Evolutionary conservation across 768 basidiomycete species (phyloP).

Genomic region (Gelatoporia subvermispora): DNA sequence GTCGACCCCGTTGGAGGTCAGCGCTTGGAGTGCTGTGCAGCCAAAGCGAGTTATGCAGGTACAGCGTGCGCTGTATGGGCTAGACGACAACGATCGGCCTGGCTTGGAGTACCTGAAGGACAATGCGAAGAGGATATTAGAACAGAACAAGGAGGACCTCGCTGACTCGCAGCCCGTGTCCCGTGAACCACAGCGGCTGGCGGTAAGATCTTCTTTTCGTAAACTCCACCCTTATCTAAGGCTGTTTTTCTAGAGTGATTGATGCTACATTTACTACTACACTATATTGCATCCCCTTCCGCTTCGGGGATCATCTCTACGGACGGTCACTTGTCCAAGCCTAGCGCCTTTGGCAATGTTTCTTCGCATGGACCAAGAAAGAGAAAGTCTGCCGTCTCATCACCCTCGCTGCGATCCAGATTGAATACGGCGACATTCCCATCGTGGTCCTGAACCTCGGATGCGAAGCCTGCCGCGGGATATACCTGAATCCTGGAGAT

Average conservation of each 20-base stretch:
- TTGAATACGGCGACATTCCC: constrained; percentile 35
- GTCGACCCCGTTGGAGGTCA: background rate
- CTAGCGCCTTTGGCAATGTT: too few relatives aligned
- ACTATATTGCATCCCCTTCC: too few relatives aligned
- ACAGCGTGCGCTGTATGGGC: constrained; percentile 50
- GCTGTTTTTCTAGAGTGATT: too few relatives aligned
- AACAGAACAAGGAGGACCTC: constrained; percentile 6
- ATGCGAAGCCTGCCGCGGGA: constrained; percentile 28
- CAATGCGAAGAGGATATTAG: constrained; percentile 18
- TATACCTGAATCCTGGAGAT: constrained; percentile 21
- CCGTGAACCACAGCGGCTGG: background rate
- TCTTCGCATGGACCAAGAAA: background rate
- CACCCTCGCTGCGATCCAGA: background rate
- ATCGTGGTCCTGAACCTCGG: constrained; percentile 21
- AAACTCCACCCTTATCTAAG: too few relatives aligned
- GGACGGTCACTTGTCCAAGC: too few relatives aligned
- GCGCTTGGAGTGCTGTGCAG: constrained; percentile 16
- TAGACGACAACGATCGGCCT: constrained; percentile 32
- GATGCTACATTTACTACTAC: too few relatives aligned
- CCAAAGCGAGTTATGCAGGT: constrained; percentile 38
- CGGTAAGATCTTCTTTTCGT: background rate
- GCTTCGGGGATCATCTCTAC: too few relatives aligned
- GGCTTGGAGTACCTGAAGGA: constrained; percentile 47
- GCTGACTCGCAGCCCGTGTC: background rate
- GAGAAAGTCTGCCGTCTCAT: background rate